Conservation (phyloP, 257 asterid genomes). For the Przewalskia tangutica region DNA sequence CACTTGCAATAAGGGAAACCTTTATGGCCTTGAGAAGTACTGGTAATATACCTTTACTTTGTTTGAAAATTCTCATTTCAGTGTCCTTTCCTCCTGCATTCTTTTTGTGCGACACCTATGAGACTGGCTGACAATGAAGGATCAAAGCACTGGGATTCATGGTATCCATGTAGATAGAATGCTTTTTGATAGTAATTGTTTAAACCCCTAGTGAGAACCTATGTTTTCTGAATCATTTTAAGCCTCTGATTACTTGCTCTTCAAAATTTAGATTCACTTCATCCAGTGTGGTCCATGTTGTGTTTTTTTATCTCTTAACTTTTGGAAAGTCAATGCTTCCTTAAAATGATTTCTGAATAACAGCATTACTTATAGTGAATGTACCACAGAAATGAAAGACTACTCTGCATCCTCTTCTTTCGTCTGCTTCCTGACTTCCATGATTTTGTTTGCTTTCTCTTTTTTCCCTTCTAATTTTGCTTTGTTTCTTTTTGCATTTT, state of each 20-base stretch:
- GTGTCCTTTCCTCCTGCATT: neutral
- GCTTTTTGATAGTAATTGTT: neutral
- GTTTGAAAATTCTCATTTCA: neutral
- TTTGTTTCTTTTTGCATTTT: neutral
- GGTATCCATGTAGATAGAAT: neutral
- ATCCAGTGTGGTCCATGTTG: neutral
- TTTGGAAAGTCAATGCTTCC: neutral
- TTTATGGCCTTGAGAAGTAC: slow-evolving; percentile 85
- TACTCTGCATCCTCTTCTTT: neutral
- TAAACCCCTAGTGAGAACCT: neutral
- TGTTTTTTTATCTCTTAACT: neutral
- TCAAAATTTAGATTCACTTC: neutral
- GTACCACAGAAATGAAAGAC: neutral
- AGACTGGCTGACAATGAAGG: neutral
- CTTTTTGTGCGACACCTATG: neutral
- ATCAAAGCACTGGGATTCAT: neutral
- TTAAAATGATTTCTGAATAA: neutral
- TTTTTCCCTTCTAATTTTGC: neutral
- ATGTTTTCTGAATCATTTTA: neutral
- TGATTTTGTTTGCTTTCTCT: neutral
- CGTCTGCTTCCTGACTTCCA: neutral
- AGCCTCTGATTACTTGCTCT: neutral
- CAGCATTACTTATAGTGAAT: neutral
- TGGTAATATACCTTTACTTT: slow-evolving; percentile 38
- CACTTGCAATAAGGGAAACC: slow-evolving; percentile 57